Conservation (phyloP, 768 basidiomycete species). For the Pisolithus sp. region DNA sequence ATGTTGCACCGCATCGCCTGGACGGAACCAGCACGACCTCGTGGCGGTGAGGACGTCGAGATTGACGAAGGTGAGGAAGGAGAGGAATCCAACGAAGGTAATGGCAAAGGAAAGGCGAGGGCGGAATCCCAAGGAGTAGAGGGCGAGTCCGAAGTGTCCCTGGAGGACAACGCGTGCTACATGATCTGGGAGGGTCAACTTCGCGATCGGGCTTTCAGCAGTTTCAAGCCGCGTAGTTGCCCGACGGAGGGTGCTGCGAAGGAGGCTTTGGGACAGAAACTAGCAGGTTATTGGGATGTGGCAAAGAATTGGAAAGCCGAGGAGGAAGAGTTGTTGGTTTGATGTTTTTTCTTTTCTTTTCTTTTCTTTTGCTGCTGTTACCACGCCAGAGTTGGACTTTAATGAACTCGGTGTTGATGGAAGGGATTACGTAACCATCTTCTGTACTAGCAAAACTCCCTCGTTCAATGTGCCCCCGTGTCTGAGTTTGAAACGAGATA, state of each 20-base stretch:
- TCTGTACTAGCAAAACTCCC: too few species aligned
- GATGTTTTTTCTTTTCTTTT: conserved; percentile 20
- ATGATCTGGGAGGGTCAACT: conserved; percentile 91
- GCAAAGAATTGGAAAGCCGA: conserved; percentile 86
- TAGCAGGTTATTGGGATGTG: conserved; percentile 92
- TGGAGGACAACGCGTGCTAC: conserved; percentile 85
- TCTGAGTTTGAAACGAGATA: too few species aligned
- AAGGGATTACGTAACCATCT: too few species aligned
- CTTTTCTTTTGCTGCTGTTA: too few species aligned
- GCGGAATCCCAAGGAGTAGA: conserved; percentile 24
- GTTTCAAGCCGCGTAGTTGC: conserved; percentile 76
- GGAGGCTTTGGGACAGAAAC: conserved; percentile 77
- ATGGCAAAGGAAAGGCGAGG: conserved; percentile 25
- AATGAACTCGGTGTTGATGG: too few species aligned
- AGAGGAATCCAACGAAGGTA: conserved; percentile 22
- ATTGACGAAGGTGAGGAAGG: conserved; percentile 47
- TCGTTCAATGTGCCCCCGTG: too few species aligned
- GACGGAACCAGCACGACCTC: conserved; percentile 84
- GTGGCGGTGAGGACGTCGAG: conserved; percentile 68
- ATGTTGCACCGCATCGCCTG: conserved; percentile 86
- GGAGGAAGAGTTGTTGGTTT: conserved; percentile 70
- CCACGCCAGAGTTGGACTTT: too few species aligned
- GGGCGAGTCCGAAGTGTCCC: conserved; percentile 29
- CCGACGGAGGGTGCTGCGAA: conserved; percentile 82
- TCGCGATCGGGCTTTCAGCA: conserved; percentile 72